Evolutionary conservation across 345 rosid genomes (phyloP).

Genomic region (Noccaea caerulescens): DNA sequence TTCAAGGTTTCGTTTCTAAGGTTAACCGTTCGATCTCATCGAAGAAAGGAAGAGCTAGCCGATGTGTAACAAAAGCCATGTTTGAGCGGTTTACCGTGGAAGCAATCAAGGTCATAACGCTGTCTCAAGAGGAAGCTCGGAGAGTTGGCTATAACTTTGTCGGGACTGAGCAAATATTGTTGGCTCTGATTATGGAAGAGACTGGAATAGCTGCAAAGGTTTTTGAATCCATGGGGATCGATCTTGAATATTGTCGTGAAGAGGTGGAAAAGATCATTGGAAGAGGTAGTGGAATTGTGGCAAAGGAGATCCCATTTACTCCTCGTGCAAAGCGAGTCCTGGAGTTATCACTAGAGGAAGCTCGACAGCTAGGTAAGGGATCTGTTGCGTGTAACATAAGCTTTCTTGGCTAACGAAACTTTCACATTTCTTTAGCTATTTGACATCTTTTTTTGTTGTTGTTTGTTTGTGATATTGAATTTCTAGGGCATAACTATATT

Average conservation of each 20-base stretch:
- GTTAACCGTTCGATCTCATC: constrained; percentile 48
- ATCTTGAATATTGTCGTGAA: constrained; percentile 83
- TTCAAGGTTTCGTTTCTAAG: constrained; percentile 54
- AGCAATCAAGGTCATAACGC: constrained; percentile 90
- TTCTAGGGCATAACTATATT: constrained; percentile 83
- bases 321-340: constrained; percentile 91
- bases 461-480: too few species aligned
- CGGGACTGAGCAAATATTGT: constrained; percentile 86
- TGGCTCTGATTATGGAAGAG: constrained; percentile 91
- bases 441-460: too few species aligned
- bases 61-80: constrained; percentile 70
- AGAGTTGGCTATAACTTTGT: constrained; percentile 92
- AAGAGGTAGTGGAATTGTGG: constrained; percentile 87
- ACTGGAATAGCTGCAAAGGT: constrained; percentile 96
- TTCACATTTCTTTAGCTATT: too few species aligned
- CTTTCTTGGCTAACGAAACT: too few species aligned
- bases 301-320: constrained; percentile 93
- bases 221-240: constrained; percentile 92
- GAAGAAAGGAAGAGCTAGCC: constrained; percentile 53
- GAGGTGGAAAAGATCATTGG: constrained; percentile 96
- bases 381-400: not conserved
- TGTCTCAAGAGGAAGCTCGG: constrained; percentile 93
- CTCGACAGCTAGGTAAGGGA: constrained; percentile 74
- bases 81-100: constrained; percentile 92
- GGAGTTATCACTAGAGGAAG: constrained; percentile 90